These are phyloP conservation scores for Penicillium sp. DNA, from an alignment of 2,329 filamentous ascomycete species.

Conservation along the genomic window DNA sequence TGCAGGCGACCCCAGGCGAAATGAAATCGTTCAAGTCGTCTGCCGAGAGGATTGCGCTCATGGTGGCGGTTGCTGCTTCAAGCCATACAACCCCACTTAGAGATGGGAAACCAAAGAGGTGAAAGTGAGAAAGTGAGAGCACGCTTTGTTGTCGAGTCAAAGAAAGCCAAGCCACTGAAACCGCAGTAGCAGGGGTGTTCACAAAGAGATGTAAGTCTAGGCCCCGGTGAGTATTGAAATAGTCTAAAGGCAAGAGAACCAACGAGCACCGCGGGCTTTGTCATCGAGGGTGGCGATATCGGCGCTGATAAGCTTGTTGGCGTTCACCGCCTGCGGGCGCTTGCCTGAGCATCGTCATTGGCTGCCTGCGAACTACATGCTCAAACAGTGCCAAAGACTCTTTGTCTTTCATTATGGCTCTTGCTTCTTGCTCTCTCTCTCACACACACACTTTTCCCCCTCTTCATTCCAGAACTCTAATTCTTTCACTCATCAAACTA, in stretches of 20 bases:
- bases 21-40: conserved; percentile 99
- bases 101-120: not conserved
- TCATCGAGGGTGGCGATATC: conserved; percentile 37
- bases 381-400: not conserved
- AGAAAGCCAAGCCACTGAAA: not conserved
- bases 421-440: not conserved
- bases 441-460: not conserved
- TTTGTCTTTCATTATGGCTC: not conserved
- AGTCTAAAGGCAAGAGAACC: conserved; percentile 11
- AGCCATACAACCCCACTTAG: conserved; percentile 14
- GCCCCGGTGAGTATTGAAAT: conserved; percentile 4
- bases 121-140: not conserved
- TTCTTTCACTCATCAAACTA: not conserved
- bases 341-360: conserved; percentile 12
- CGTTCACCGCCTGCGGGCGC: conserved; percentile 25
- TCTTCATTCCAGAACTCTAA: not conserved
- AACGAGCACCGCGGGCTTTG: conserved; percentile 31
- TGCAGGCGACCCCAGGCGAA: conserved; percentile 93
- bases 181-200: not conserved
- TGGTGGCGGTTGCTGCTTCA: conserved; percentile 47
- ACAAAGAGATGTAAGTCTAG: not conserved
- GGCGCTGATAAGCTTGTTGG: conserved; percentile 28
- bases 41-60: conserved; percentile 96
- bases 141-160: not conserved
- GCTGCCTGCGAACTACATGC: conserved; percentile 7